phyloP scores from a whole-genome alignment of 495 filamentous ascomycete species.

The Tuber calosporum region DNA sequence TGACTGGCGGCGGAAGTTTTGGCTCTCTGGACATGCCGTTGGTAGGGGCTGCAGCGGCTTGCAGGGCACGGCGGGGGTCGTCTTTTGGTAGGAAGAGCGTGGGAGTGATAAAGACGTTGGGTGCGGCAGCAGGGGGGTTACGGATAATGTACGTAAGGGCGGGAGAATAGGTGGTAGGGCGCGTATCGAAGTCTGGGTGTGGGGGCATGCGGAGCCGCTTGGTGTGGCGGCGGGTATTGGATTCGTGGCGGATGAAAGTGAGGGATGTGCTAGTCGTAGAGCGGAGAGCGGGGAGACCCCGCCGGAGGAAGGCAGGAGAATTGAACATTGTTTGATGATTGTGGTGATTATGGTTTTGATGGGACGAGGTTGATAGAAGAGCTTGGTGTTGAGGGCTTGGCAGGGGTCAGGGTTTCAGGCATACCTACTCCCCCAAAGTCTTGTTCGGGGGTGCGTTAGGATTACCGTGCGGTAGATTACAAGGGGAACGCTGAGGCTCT shows the following conservation, averaged over 20 bases:
- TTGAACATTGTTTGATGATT: constrained; percentile 23
- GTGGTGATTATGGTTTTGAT: constrained; percentile 7
- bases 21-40: constrained; percentile 14
- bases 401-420: constrained; percentile 29
- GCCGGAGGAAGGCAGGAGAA: constrained; percentile 22
- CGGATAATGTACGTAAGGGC: constrained; percentile 66
- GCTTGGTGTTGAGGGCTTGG: constrained; percentile 15
- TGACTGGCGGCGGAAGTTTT: constrained; percentile 53
- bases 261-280: background rate
- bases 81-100: constrained; percentile 75
- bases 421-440: background rate
- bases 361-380: background rate
- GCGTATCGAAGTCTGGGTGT: constrained; percentile 49
- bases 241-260: constrained; percentile 26
- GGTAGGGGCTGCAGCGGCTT: constrained; percentile 41
- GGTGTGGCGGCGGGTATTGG: constrained; percentile 35
- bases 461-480: background rate
- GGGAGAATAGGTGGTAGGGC: constrained; percentile 49
- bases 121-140: constrained; percentile 83
- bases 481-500: background rate
- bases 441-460: background rate
- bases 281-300: constrained; percentile 2
- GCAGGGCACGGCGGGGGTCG: constrained; percentile 62
- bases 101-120: constrained; percentile 79
- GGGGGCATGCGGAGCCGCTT: constrained; percentile 35